These are phyloP conservation scores for Diutina ranongensis DNA, from an alignment of 1,139 yeast genomes.

Conservation along the genomic window DNA sequence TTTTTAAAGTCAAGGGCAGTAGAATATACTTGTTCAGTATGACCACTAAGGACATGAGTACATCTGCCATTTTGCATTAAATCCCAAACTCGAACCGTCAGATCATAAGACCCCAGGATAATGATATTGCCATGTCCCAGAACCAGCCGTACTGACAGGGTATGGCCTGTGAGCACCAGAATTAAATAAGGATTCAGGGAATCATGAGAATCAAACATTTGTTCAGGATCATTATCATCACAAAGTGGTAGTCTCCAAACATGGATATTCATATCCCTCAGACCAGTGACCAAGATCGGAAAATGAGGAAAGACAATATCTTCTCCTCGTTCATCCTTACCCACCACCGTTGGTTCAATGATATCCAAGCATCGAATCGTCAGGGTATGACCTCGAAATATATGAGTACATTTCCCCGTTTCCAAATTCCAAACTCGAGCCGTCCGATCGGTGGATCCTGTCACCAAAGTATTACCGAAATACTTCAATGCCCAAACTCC, in stretches of 20 bases:
- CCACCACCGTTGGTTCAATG: conserved; percentile 52
- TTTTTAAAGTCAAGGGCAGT: conserved; percentile 71
- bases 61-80: conserved; percentile 59
- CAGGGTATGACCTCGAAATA: conserved; percentile 83
- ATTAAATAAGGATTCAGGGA: conserved; percentile 59
- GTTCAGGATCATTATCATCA: conserved; percentile 26
- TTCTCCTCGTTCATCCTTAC: conserved; percentile 49
- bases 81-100: conserved; percentile 90
- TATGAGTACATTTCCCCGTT: conserved; percentile 69
- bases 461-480: conserved; percentile 69
- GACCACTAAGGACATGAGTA: conserved; percentile 67
- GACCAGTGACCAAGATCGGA: conserved; percentile 75
- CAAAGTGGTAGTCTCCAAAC: conserved; percentile 76
- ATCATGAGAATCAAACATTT: conserved; percentile 25
- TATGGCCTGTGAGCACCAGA: conserved; percentile 73
- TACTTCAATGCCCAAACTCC: conserved; percentile 98
- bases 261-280: conserved; percentile 80
- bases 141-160: conserved; percentile 79
- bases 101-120: conserved; percentile 86
- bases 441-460: conserved; percentile 88
- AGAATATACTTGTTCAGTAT: conserved; percentile 76
- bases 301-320: conserved; percentile 50
- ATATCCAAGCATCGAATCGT: conserved; percentile 88
- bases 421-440: conserved; percentile 84
- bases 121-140: conserved; percentile 78